Evolutionary conservation across 2,329 filamentous ascomycete species (phyloP).

Genomic region (Stromatinia cepivora): DNA sequence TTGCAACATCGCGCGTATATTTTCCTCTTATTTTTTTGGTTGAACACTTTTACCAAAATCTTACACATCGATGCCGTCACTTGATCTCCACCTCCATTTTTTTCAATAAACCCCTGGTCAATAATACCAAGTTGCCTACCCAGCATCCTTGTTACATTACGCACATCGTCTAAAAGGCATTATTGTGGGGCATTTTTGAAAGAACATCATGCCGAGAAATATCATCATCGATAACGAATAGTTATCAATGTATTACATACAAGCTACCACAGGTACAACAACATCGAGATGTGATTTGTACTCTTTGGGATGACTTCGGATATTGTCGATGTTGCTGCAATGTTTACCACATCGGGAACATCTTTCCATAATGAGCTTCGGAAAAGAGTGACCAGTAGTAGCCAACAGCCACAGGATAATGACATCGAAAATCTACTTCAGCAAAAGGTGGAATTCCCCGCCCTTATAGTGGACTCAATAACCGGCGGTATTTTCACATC

Average conservation of each 20-base stretch:
- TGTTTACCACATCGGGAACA: neutral
- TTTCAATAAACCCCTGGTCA: neutral
- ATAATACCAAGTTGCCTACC: neutral
- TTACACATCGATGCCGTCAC: conserved; percentile 5
- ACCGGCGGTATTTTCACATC: neutral
- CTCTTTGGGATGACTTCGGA: neutral
- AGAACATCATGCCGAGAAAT: neutral
- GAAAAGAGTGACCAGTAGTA: neutral
- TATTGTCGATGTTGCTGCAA: neutral
- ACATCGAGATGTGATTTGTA: neutral
- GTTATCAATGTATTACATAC: conserved; percentile 10
- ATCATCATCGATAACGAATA: conserved; percentile 13
- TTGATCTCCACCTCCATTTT: neutral
- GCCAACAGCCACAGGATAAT: neutral
- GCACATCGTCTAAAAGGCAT: neutral
- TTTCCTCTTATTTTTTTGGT: neutral
- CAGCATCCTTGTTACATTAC: neutral
- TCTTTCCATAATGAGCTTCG: conserved; percentile 4
- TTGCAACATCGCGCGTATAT: neutral
- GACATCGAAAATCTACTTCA: neutral
- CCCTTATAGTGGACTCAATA: no score
- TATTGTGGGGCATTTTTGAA: neutral
- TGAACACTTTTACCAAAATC: neutral
- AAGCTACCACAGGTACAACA: neutral
- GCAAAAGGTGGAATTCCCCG: neutral